Conservation (phyloP, 257 asterid genomes). For the Nicotiana sylvestris region DNA sequence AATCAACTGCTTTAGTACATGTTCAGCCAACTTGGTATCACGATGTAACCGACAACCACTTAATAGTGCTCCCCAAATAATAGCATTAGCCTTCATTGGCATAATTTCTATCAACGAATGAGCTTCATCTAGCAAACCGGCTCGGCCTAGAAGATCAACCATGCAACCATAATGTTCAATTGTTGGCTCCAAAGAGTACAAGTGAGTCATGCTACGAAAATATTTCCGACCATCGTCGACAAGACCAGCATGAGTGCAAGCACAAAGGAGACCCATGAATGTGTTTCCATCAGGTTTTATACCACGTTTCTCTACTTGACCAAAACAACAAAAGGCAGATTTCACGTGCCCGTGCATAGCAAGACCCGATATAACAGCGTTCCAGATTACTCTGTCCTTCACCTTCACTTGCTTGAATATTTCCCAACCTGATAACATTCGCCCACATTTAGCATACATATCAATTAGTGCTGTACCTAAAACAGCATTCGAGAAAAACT, state of each 20-base stretch:
- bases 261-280: constrained; percentile 43
- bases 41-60: constrained; percentile 46
- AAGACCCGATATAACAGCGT: constrained; percentile 37
- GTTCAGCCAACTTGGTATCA: constrained; percentile 41
- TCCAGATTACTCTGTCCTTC: constrained; percentile 42
- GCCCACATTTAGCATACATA: constrained; percentile 44
- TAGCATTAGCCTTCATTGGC: constrained; percentile 41
- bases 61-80: constrained; percentile 50
- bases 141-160: constrained; percentile 53
- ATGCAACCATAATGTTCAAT: constrained; percentile 47
- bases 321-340: constrained; percentile 39
- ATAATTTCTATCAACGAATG: constrained; percentile 26
- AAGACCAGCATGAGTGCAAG: constrained; percentile 49
- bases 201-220: constrained; percentile 25
- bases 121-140: constrained; percentile 38
- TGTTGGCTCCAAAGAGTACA: constrained; percentile 23
- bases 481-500: constrained; percentile 33
- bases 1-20: constrained; percentile 33
- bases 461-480: constrained; percentile 42
- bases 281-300: constrained; percentile 39
- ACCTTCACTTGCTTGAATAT: constrained; percentile 28
- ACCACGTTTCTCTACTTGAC: constrained; percentile 31
- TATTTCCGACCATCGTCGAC: constrained; percentile 40
- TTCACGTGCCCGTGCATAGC: constrained; percentile 42
- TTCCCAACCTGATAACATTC: constrained; percentile 34